Percentiles rank a stretch among this genome's conserved stretches.
Conservation (phyloP, 2,329 filamentous ascomycete genomes). For the Penicillium sp. region DNA sequence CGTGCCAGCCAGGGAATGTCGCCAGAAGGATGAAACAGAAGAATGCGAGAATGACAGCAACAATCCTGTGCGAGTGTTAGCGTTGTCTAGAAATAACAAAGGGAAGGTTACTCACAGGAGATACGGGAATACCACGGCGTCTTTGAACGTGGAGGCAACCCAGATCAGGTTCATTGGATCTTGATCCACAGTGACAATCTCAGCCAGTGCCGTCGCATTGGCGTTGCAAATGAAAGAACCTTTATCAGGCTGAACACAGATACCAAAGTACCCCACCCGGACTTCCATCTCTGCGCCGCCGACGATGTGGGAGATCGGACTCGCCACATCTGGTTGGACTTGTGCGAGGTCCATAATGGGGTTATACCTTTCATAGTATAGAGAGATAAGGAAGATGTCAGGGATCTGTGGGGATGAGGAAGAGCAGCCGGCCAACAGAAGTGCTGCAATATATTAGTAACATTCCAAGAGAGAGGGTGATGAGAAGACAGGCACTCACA, state of each 20-base stretch:
- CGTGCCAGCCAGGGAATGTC: conserved; percentile 97
- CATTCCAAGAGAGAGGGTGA: conserved; percentile 7
- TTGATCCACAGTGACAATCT: conserved; percentile 84
- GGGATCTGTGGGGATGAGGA: conserved; percentile 94
- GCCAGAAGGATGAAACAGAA: conserved; percentile 91
- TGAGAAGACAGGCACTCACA: conserved; percentile 60
- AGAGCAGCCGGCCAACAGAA: conserved; percentile 91
- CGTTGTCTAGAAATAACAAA: background rate
- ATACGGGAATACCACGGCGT: conserved; percentile 97
- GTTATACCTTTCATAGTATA: conserved; percentile 89
- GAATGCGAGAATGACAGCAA: conserved; percentile 96
- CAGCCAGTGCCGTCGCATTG: conserved; percentile 89
- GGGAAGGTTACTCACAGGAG: conserved; percentile 67
- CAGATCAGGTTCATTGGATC: conserved; percentile 96
- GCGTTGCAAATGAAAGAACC: conserved; percentile 94
- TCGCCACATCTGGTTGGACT: conserved; percentile 82
- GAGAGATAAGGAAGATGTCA: conserved; percentile 93
- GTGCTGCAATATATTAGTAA: conserved; percentile 55
- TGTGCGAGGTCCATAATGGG: conserved; percentile 80
- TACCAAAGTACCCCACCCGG: conserved; percentile 95
- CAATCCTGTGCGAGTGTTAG: conserved; percentile 61
- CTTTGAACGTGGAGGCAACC: conserved; percentile 95
- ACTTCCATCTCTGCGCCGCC: conserved; percentile 80
- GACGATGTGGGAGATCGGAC: conserved; percentile 85
- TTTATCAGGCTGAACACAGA: conserved; percentile 89